phyloP scores from a whole-genome alignment of 352 stramenopile species.

The Globisporangium okanoganense region DNA sequence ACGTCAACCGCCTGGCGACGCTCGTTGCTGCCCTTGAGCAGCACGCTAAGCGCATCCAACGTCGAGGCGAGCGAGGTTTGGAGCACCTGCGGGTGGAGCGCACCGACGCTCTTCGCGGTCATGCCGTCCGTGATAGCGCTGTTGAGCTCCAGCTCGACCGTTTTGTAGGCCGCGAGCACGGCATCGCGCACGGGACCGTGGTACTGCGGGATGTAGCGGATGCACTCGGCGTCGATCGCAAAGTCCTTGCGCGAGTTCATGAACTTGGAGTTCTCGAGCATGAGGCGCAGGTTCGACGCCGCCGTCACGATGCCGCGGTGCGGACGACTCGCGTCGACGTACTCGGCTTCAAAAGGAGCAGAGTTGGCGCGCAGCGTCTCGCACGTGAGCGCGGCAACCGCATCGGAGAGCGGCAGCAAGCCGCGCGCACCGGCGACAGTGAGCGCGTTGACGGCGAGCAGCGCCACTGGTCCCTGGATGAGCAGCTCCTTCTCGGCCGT shows the following conservation, averaged over 20 bases:
- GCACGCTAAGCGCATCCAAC: constrained; percentile 49
- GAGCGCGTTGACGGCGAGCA: constrained; percentile 55
- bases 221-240: constrained; percentile 27
- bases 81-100: constrained; percentile 61
- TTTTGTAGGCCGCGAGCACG: constrained; percentile 61
- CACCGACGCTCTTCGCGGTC: constrained; percentile 14
- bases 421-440: constrained; percentile 60
- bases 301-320: constrained; percentile 87
- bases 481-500: constrained; percentile 37
- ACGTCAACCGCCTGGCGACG: constrained; percentile 31
- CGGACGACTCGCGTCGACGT: constrained; percentile 72
- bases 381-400: constrained; percentile 79
- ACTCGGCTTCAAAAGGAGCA: constrained; percentile 79
- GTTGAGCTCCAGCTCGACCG: constrained; percentile 76
- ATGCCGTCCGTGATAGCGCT: constrained; percentile 23
- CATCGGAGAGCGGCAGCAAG: constrained; percentile 62
- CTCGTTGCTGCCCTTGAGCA: constrained; percentile 52
- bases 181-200: constrained; percentile 74
- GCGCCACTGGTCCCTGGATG: constrained; percentile 24
- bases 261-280: constrained; percentile 88
- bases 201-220: constrained; percentile 79
- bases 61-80: constrained; percentile 55
- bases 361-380: constrained; percentile 64
- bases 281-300: constrained; percentile 78
- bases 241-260: constrained; percentile 52